Evolutionary conservation across 164 flowering plant genomes (phyloP).

Genomic region (Cinnamomum micranthum): DNA sequence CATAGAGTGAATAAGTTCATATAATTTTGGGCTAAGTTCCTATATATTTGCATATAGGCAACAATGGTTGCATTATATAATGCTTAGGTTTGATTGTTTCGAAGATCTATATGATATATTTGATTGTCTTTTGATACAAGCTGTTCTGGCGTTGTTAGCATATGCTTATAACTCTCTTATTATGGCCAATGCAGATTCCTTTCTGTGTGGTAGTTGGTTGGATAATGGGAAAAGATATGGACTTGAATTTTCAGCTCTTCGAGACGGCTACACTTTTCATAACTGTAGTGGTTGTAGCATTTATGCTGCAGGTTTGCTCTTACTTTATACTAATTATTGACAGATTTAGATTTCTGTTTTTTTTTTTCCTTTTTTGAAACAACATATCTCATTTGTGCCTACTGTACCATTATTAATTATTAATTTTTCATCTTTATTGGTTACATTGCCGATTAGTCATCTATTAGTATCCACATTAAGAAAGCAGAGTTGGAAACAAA

Average conservation of each 20-base stretch:
- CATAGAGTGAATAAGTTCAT: neutral
- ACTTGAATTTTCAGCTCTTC: conserved; percentile 70
- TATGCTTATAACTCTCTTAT: neutral
- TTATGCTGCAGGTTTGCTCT: conserved; percentile 64
- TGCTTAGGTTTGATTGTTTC: too few relatives aligned
- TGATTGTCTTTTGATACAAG: neutral
- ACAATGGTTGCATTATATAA: too few relatives aligned
- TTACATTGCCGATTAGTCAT: neutral
- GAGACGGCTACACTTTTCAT: conserved; percentile 77
- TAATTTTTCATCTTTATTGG: neutral
- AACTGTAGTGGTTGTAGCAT: conserved; percentile 67
- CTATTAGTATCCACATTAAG: neutral
- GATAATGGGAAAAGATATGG: conserved; percentile 62
- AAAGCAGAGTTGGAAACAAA: too few relatives aligned
- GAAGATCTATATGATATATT: neutral
- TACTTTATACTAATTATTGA: neutral
- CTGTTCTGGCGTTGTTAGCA: neutral
- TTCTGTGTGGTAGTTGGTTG: conserved; percentile 79
- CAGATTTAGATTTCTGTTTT: neutral
- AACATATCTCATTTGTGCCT: neutral
- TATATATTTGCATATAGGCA: too few relatives aligned
- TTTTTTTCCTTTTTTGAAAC: too few relatives aligned
- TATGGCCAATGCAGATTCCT: conserved; percentile 54
- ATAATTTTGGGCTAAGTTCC: neutral
- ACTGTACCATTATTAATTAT: too few relatives aligned